Evolutionary conservation across 306 rosid genomes (phyloP).

Genomic region (Hippophae rhamnoides): DNA sequence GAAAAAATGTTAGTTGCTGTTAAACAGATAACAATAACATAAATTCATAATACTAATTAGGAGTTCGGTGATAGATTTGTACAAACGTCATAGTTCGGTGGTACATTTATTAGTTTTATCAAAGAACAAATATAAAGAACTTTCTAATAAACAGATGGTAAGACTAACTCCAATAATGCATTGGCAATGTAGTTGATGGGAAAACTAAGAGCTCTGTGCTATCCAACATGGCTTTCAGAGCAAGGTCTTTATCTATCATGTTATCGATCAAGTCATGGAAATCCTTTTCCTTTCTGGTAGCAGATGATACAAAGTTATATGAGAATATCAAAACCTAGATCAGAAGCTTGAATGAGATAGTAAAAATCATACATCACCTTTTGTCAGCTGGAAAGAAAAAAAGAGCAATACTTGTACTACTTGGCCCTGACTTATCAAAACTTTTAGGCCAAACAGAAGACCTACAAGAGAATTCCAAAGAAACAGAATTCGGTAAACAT

Average conservation of each 20-base stretch:
- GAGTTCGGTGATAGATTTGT: too few relatives aligned
- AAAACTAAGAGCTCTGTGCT: slow-evolving; percentile 61
- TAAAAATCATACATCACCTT: slow-evolving; percentile 28
- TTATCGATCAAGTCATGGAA: slow-evolving; percentile 38
- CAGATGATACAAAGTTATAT: not conserved
- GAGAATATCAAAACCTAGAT: too few relatives aligned
- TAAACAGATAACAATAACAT: too few relatives aligned
- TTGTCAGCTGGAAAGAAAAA: slow-evolving; percentile 53
- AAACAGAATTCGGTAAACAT: slow-evolving; percentile 36
- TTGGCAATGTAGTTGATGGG: slow-evolving; percentile 47
- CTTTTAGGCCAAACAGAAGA: slow-evolving; percentile 58
- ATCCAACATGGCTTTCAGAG: slow-evolving; percentile 38
- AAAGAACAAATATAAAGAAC: not conserved
- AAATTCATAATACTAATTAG: too few relatives aligned
- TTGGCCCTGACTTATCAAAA: slow-evolving; percentile 41
- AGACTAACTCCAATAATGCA: slow-evolving; percentile 42
- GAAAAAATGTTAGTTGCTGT: too few relatives aligned
- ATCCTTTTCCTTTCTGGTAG: slow-evolving; percentile 33
- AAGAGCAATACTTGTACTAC: slow-evolving; percentile 50
- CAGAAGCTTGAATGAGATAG: too few relatives aligned
- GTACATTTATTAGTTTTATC: too few relatives aligned
- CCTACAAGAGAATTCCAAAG: slow-evolving; percentile 33
- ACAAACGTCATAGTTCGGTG: too few relatives aligned
- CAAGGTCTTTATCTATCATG: slow-evolving; percentile 38
- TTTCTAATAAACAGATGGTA: slow-evolving; percentile 1